Evolutionary conservation across 768 basidiomycete species (phyloP).

Genomic region (Imleria badia): DNA sequence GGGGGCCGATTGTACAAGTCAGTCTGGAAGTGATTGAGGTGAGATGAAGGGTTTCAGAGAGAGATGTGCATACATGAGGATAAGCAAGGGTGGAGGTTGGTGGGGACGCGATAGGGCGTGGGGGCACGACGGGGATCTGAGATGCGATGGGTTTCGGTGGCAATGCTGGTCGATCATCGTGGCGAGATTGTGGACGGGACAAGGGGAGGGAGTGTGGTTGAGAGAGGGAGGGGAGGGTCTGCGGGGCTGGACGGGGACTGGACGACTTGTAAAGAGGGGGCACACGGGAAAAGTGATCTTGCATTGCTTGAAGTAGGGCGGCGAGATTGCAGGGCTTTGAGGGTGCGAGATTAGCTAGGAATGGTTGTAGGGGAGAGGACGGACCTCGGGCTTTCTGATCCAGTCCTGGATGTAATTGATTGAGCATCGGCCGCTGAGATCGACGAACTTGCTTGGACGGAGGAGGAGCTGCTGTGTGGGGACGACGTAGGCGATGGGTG

Average conservation of each 20-base stretch:
- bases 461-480: constrained; percentile 92
- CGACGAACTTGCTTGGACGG: constrained; percentile 69
- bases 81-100: constrained; percentile 2
- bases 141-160: constrained; percentile 38
- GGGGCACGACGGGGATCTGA: constrained; percentile 8
- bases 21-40: constrained; percentile 15
- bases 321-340: constrained; percentile 74
- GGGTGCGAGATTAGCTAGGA: not conserved
- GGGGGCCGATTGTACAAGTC: constrained; percentile 36
- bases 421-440: constrained; percentile 73
- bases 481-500: constrained; percentile 89
- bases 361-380: constrained; percentile 9
- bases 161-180: constrained; percentile 37
- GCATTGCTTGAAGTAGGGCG: constrained; percentile 73
- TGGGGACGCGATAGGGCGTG: constrained; percentile 17
- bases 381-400: constrained; percentile 72
- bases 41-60: not conserved
- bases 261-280: constrained; percentile 77
- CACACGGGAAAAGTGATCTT: constrained; percentile 76
- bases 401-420: constrained; percentile 74
- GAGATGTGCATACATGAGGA: constrained; percentile 22
- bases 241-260: constrained; percentile 23
- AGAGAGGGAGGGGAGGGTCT: constrained; percentile 19
- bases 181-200: constrained; percentile 16
- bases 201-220: constrained; percentile 21